Evolutionary conservation across 305 asterid genomes (phyloP), one percentile per base, ranked within the genome.

Genomic region (Petunia hybrid): DNA sequence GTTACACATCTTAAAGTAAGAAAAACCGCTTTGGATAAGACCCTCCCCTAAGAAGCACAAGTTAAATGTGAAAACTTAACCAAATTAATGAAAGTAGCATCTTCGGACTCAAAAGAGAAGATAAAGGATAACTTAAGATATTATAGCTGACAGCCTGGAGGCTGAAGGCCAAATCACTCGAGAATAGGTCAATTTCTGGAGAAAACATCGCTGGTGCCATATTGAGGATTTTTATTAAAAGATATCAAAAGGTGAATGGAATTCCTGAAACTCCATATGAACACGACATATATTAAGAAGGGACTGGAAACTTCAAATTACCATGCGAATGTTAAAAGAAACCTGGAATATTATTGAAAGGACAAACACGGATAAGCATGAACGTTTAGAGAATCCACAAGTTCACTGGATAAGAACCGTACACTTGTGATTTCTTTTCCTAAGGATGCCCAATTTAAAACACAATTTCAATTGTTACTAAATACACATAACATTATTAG

Each of bases 371-470:
- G 12, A 62, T 13, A 71, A 12, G 6, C 82, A 64, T 36, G 2
- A 48, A 12, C 12, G 31, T 71, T 46, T 48, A 71, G 43, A 51
- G 51, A 48, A 48, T 3, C 39, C 16, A 39, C 56, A 42, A 69
- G 63, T 73, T 51, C 43, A 36, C n/a, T n/a, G n/a, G n/a, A 73
- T 51, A 48, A 51, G 13, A 73, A 35, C 35, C 36, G 13, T 51
- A 35, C 46, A 73, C 48, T 5, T 73, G 1, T 35, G 62, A 51
- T 12, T 48, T 48, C 62, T 35, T 73, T 73, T 51, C 62, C 53
- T 36, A 35, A 73, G 36, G 78, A 35, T 51, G 48, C 78, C 62
- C 63, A 73, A 73, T 59, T 35, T 35, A 39, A 73, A 73, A 48
- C 78, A 35, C 3, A 35, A 73, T 6, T 6, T 62, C 46, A 62